A percentile compares a stretch with the other conserved stretches of the same genome.
Evolutionary conservation across 176 grass and related monocot genomes (phyloP).

Genomic region (Luzula sylvatica): DNA sequence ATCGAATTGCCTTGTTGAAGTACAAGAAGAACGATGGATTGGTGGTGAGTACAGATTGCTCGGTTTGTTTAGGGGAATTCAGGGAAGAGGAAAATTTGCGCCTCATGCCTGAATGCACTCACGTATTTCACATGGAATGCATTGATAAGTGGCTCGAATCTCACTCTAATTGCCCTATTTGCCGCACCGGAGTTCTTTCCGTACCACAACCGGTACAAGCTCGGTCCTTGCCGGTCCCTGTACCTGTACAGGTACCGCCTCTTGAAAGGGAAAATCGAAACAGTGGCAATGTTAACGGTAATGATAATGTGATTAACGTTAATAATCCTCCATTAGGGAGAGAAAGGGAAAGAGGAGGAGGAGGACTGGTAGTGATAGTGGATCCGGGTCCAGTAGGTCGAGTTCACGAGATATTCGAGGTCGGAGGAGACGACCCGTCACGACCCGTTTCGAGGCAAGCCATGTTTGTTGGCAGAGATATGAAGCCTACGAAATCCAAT

Average conservation of each 20-base stretch:
- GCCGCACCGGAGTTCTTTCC: constrained; percentile 16
- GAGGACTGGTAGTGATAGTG: constrained; percentile 19
- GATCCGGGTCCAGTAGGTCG: constrained; percentile 13
- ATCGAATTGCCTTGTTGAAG: constrained; percentile 15
- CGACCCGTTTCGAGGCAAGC: constrained; percentile 10
- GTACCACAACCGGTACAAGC: constrained; percentile 18
- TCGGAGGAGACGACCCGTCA: constrained; percentile 9
- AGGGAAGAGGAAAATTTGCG: constrained; percentile 23
- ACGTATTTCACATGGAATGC: constrained; percentile 26
- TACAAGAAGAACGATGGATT: constrained; percentile 20
- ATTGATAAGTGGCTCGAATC: constrained; percentile 24
- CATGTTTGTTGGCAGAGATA: not conserved
- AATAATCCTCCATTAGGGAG: constrained; percentile 15
- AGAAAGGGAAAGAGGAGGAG: constrained; percentile 9
- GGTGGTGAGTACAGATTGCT: constrained; percentile 27
- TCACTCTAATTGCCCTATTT: constrained; percentile 24
- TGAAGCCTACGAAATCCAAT: constrained; percentile 15
- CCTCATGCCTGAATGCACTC: constrained; percentile 22
- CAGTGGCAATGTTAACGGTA: not conserved
- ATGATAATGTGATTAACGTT: not conserved
- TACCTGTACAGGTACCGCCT: not conserved
- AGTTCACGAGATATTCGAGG: constrained; percentile 20
- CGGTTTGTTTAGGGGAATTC: constrained; percentile 25
- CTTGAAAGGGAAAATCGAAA: constrained; percentile 3
- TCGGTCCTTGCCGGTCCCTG: not conserved